Conservation (phyloP, 495 filamentous ascomycete species). For the Aspergillus campestris region DNA sequence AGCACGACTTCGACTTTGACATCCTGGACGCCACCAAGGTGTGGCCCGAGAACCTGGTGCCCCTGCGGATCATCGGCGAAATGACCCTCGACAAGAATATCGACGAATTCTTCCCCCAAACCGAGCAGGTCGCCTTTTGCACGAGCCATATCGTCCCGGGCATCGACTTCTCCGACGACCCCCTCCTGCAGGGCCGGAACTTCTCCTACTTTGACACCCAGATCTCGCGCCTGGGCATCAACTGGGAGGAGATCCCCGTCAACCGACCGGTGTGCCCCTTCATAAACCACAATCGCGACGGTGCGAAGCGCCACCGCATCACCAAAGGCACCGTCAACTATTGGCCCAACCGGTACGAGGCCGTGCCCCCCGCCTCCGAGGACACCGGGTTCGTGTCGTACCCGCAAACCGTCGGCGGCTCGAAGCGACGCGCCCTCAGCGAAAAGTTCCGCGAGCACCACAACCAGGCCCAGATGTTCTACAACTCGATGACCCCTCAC, state of each 20-base stretch:
- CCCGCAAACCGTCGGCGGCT: constrained; percentile 51
- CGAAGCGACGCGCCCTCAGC: constrained; percentile 58
- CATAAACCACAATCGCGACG: constrained; percentile 74
- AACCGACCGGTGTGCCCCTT: constrained; percentile 62
- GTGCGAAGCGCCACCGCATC: constrained; percentile 48
- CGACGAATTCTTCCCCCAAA: constrained; percentile 71
- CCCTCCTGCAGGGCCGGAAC: constrained; percentile 65
- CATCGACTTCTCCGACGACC: constrained; percentile 71
- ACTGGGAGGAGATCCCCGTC: constrained; percentile 71
- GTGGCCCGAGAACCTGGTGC: constrained; percentile 68
- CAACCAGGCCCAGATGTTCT: constrained; percentile 55
- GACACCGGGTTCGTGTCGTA: constrained; percentile 58
- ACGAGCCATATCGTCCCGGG: constrained; percentile 70
- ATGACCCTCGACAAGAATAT: constrained; percentile 63
- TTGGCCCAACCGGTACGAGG: constrained; percentile 67
- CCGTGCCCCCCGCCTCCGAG: constrained; percentile 45
- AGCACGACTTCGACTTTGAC: constrained; percentile 73
- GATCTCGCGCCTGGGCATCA: constrained; percentile 62
- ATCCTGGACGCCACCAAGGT: constrained; percentile 74
- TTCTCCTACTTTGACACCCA: constrained; percentile 76
- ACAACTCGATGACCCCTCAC: constrained; percentile 60
- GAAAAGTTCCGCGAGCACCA: constrained; percentile 75
- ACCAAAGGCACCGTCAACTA: constrained; percentile 64
- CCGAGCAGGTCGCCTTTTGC: constrained; percentile 65
- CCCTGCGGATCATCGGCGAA: constrained; percentile 64